A percentile compares a stretch with the other conserved stretches of the same genome.
Evolutionary conservation across 768 basidiomycete genomes (phyloP).

Genomic region (Rhizopogon roseolus): DNA sequence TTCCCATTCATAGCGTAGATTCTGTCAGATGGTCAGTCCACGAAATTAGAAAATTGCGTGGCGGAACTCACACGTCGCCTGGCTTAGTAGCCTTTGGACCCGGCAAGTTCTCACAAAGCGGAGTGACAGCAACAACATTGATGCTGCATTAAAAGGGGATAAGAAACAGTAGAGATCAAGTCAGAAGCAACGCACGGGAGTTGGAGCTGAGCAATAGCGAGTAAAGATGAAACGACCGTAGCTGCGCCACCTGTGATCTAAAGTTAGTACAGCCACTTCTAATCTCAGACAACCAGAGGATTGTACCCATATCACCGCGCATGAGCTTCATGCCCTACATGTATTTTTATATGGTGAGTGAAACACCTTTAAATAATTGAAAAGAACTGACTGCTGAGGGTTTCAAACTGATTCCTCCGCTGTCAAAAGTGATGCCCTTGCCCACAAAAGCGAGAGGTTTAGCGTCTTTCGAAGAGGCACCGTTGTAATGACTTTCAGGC

Average conservation of each 20-base stretch:
- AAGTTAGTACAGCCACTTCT: not conserved
- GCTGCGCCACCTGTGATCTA: constrained; percentile 63
- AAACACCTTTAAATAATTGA: not conserved
- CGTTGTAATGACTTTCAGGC: constrained; percentile 67
- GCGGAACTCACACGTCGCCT: constrained; percentile 65
- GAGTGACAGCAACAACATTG: constrained; percentile 69
- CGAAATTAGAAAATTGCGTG: not conserved
- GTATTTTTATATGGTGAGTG: not conserved
- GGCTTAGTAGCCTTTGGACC: constrained; percentile 65
- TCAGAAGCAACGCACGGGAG: constrained; percentile 55
- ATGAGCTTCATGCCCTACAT: constrained; percentile 74
- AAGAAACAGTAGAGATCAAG: not conserved
- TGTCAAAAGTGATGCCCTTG: constrained; percentile 89
- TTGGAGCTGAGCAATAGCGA: constrained; percentile 76
- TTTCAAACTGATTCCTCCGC: constrained; percentile 85
- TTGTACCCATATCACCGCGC: constrained; percentile 81
- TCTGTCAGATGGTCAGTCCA: constrained; percentile 18
- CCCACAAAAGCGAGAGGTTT: constrained; percentile 75
- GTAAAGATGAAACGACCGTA: constrained; percentile 63
- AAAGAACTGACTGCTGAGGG: constrained; percentile 48
- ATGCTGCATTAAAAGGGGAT: constrained; percentile 38
- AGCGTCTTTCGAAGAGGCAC: constrained; percentile 50
- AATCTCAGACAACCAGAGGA: not conserved
- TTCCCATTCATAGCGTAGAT: constrained; percentile 84
- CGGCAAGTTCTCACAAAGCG: constrained; percentile 85